Base-by-base conservation (phyloP, 108 stramenopile species). In the Pseudonitzschia pungens region DNA sequence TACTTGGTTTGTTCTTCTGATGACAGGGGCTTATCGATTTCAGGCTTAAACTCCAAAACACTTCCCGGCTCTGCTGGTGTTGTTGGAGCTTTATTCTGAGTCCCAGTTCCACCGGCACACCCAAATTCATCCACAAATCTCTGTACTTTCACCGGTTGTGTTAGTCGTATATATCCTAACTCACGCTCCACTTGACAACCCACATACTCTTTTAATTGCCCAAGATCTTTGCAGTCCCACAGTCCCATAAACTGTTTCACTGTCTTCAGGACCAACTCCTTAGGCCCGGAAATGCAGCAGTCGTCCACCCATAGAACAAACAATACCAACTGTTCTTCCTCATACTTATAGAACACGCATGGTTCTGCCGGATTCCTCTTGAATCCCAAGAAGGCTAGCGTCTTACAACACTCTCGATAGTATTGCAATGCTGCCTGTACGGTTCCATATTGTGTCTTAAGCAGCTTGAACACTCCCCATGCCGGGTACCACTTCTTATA, bases 71-170 rank as follows among this genome's bases (percentile, higher is more conserved):
- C 29, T 15, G 56, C 56, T 12, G 56, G 56, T 21, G 56, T 57
- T 48, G 45, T 2, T 48, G 45, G 45, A 2, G 45, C 45, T 11
- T 12, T 4, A 12, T 48, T 4, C 1, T 12, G 1, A 2, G 45
- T 4, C 1, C 56, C 56, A 57, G 24, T 33, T 2, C 6, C 36
- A 36, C 36, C 36, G 2, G 36, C 36, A 36, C 36, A 36, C 4
- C 36, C 36, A 36, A 36, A 36, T 6, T 36, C 36, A 36, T 36
- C 6, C 36, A 36, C 6, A 6, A 79, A 68, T 20, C 72, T 80
- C 28, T 86, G 81, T 1, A 86, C 40, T 27, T 80, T 26, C 6
- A 86, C 84, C 45, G 81, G 78, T 72, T 86, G 84, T 18, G 77
- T 77, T 15, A 86, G 26, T 36, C 70, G 71, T 29, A 83, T 16